These are phyloP conservation scores for Alternaria triticimaculans DNA, from an alignment of 2,329 filamentous ascomycete genomes.

Conservation along the genomic window DNA sequence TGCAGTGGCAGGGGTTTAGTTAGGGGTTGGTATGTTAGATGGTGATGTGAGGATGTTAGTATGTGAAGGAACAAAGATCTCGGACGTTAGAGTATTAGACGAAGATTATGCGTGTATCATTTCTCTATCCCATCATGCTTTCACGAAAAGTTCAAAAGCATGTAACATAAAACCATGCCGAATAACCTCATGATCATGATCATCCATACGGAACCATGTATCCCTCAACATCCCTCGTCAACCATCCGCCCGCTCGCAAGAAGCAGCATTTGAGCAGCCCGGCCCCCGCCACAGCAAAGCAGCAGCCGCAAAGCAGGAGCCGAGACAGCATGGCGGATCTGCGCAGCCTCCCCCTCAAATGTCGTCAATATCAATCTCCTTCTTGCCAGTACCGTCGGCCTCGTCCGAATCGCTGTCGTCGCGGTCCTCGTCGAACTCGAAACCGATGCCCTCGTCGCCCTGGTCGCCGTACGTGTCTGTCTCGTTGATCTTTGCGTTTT, in stretches of 20 bases:
- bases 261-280: conserved; percentile 50
- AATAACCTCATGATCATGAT: background rate
- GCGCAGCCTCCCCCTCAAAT: conserved; percentile 63
- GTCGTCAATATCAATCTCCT: conserved; percentile 94
- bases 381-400: conserved; percentile 67
- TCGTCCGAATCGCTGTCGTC: conserved; percentile 60
- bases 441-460: conserved; percentile 91
- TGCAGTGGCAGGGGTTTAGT: conserved; percentile 30
- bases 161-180: background rate
- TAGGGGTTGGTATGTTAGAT: background rate
- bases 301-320: conserved; percentile 20
- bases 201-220: background rate
- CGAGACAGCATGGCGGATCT: conserved; percentile 49
- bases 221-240: background rate
- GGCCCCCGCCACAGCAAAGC: conserved; percentile 23
- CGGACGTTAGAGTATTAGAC: too few species aligned
- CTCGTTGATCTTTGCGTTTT: conserved; percentile 99
- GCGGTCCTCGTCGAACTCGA: conserved; percentile 97
- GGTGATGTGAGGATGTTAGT: too few species aligned
- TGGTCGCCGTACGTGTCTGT: conserved; percentile 92
- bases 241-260: conserved; percentile 48
- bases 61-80: too few species aligned
- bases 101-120: conserved; percentile 8
- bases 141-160: background rate
- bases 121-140: conserved; percentile 7